Evolutionary conservation across 768 basidiomycete species (phyloP).

Genomic region (Suillus subluteus): DNA sequence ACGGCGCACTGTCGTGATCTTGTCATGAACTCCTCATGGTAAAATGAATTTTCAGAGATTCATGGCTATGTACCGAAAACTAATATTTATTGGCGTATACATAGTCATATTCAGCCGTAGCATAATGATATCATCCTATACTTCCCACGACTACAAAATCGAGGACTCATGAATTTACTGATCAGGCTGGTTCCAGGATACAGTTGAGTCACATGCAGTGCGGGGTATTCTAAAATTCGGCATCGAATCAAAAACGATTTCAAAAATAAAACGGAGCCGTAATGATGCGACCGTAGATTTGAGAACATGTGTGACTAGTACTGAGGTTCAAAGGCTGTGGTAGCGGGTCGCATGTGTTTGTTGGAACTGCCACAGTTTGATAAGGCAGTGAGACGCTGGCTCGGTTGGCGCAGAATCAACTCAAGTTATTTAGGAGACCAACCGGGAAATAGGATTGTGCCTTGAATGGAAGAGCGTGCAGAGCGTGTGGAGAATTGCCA

Average conservation of each 20-base stretch:
- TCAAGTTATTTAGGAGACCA: background rate
- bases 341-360: background rate
- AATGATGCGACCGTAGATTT: background rate
- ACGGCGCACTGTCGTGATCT: too few relatives aligned
- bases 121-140: too few relatives aligned
- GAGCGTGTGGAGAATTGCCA: background rate
- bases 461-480: background rate
- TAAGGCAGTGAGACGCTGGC: background rate
- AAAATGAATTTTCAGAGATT: too few relatives aligned
- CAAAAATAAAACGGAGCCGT: background rate
- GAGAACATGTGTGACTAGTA: background rate
- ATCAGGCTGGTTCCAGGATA: background rate
- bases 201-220: background rate
- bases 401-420: background rate
- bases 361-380: slow-evolving; percentile 2
- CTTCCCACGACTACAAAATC: too few relatives aligned
- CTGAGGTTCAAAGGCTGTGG: background rate
- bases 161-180: too few relatives aligned
- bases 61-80: too few relatives aligned
- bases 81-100: too few relatives aligned
- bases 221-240: too few relatives aligned
- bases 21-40: too few relatives aligned
- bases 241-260: background rate
- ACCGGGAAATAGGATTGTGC: background rate
- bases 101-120: too few relatives aligned